Conservation (phyloP, 352 stramenopile genomes). For the Phytophthora sansomeana region DNA sequence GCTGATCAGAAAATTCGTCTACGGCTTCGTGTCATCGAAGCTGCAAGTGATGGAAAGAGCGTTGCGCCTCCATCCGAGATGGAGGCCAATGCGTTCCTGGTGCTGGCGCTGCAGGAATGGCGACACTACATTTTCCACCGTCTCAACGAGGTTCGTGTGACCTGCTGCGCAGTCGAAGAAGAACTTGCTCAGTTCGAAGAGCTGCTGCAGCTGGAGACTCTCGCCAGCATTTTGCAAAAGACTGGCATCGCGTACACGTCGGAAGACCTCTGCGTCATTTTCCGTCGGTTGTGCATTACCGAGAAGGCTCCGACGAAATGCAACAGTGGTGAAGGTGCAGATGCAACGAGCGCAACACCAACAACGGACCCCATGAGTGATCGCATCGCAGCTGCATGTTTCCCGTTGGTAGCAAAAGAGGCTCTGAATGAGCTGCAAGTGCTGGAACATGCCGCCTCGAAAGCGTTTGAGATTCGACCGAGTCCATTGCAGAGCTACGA, state of each 20-base stretch:
- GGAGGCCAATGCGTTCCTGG: constrained; percentile 59
- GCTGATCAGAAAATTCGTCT: constrained; percentile 59
- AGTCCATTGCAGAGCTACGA: constrained; percentile 57
- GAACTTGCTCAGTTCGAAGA: constrained; percentile 63
- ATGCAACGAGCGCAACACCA: neutral
- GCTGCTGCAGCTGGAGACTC: constrained; percentile 58
- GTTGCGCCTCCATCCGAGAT: constrained; percentile 21
- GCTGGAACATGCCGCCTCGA: constrained; percentile 43
- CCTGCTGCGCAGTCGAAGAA: constrained; percentile 64
- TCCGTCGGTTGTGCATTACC: constrained; percentile 66
- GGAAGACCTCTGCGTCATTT: constrained; percentile 71
- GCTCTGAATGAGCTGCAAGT: constrained; percentile 46
- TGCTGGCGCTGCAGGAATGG: constrained; percentile 74
- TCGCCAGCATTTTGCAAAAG: constrained; percentile 65
- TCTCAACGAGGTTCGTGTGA: constrained; percentile 72
- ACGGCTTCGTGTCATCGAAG: constrained; percentile 44
- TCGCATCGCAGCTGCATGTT: constrained; percentile 69
- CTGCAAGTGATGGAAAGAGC: constrained; percentile 12
- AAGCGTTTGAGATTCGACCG: constrained; percentile 50
- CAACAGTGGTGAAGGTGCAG: neutral
- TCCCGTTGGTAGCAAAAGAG: constrained; percentile 59
- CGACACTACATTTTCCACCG: constrained; percentile 71
- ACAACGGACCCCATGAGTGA: constrained; percentile 60
- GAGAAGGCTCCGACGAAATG: constrained; percentile 36
- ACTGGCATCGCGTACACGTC: constrained; percentile 48